phyloP scores from a whole-genome alignment of 352 stramenopile genomes.

The Phytophthora fragariae region DNA sequence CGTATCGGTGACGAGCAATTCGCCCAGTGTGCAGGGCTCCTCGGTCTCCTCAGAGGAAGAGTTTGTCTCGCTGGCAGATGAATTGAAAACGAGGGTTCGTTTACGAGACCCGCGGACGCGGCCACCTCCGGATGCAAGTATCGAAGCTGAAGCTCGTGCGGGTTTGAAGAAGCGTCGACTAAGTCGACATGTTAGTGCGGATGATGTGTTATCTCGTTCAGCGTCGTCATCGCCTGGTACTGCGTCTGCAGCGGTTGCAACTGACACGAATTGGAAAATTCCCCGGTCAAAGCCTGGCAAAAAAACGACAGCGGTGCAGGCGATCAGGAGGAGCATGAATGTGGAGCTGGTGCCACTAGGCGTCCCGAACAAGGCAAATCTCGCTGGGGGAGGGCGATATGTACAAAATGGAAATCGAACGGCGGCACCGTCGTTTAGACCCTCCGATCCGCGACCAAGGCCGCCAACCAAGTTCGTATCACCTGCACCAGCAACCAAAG shows the following conservation, averaged over 20 bases:
- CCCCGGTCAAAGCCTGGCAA: conserved; percentile 20
- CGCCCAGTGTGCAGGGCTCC: conserved; percentile 10
- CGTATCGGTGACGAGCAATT: conserved; percentile 3
- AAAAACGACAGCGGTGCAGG: conserved; percentile 37
- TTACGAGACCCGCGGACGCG: neutral
- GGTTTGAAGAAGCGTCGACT: conserved; percentile 35
- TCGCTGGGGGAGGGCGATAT: conserved; percentile 65
- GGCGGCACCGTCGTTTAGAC: conserved; percentile 24
- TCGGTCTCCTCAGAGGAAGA: conserved; percentile 20
- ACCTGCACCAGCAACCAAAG: neutral
- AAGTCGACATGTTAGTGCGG: conserved; percentile 21
- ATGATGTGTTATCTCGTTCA: conserved; percentile 25
- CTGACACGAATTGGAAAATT: conserved; percentile 26
- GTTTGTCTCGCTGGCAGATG: neutral
- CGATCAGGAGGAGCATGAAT: conserved; percentile 44
- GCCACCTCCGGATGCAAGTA: conserved; percentile 10
- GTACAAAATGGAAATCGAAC: conserved; percentile 72
- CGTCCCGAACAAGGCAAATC: conserved; percentile 31
- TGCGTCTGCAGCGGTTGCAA: neutral
- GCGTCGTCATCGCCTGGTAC: conserved; percentile 27
- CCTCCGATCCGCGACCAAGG: conserved; percentile 20
- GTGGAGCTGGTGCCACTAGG: conserved; percentile 68
- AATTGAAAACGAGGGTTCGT: conserved; percentile 9
- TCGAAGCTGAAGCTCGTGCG: conserved; percentile 11
- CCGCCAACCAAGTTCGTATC: conserved; percentile 24